phyloP scores from a whole-genome alignment of 2,329 filamentous ascomycete species.

The Epichloe amarillans region DNA sequence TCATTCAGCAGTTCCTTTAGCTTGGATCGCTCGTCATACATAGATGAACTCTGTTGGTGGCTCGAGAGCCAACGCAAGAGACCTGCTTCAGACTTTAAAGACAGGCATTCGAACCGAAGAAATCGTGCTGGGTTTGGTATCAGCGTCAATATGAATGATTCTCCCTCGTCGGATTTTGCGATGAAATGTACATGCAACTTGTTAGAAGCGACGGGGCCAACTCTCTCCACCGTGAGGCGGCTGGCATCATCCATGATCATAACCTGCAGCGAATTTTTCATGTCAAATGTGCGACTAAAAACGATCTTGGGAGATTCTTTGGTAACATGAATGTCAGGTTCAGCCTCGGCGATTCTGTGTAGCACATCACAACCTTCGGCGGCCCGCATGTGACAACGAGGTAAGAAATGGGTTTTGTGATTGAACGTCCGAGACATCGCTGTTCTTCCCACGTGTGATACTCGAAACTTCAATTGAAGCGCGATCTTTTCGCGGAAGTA shows the following conservation, averaged over 20 bases:
- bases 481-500: no score
- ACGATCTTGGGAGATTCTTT: background rate
- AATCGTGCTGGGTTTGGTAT: slow-evolving; percentile 22
- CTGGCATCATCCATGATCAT: background rate
- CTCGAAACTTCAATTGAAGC: background rate
- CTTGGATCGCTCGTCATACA: slow-evolving; percentile 3
- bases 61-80: slow-evolving; percentile 31
- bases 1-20: background rate
- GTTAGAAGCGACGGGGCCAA: slow-evolving; percentile 11
- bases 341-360: background rate
- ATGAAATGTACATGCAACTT: slow-evolving; percentile 29
- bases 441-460: background rate
- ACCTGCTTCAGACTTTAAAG: slow-evolving; percentile 29
- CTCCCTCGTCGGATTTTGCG: slow-evolving; percentile 28
- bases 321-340: background rate
- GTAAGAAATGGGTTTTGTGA: background rate
- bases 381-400: background rate
- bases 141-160: slow-evolving; percentile 27
- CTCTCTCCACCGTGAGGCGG: background rate
- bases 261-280: background rate
- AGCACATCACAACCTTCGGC: background rate
- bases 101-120: slow-evolving; percentile 32
- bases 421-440: background rate
- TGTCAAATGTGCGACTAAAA: background rate
- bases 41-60: background rate